Conservation (phyloP, 2,329 filamentous ascomycete species). For the Diaporthe velutina region DNA sequence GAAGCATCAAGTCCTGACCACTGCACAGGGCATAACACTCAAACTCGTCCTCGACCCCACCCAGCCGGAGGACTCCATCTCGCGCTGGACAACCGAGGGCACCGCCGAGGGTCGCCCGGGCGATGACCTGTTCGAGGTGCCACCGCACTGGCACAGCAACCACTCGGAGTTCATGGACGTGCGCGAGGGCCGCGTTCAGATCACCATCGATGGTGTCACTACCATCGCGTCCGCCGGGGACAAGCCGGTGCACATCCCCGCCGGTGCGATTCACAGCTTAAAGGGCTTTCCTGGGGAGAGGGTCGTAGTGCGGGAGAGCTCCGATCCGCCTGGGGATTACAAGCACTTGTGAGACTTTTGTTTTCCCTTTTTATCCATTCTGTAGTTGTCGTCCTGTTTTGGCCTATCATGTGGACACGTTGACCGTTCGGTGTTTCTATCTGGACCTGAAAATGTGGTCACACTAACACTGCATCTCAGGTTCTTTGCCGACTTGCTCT, state of each 20-base stretch:
- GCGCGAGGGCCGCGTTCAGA: conserved; percentile 20
- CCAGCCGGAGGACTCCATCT: background rate
- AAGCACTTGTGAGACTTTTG: conserved; percentile 20
- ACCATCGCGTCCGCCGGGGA: background rate
- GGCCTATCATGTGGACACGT: too few relatives aligned
- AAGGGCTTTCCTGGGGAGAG: conserved; percentile 22
- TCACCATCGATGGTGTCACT: conserved; percentile 13
- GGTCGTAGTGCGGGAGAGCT: conserved; percentile 19
- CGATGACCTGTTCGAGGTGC: background rate
- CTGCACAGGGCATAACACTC: background rate
- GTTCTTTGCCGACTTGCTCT: conserved; percentile 28
- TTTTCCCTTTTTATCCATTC: background rate
- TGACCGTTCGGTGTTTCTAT: too few relatives aligned
- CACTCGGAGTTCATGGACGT: conserved; percentile 22
- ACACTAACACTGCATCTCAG: background rate
- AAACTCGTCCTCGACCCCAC: conserved; percentile 14
- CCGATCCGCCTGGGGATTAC: conserved; percentile 29
- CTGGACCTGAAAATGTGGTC: background rate
- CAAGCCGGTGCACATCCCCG: background rate
- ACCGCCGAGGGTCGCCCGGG: background rate
- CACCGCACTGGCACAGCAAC: conserved; percentile 29
- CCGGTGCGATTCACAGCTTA: background rate
- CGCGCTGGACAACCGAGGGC: conserved; percentile 16
- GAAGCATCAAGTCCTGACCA: background rate
- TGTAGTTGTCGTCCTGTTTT: background rate